phyloP scores from a whole-genome alignment of 805 yeast genomes.

The Ogataea sp. region DNA sequence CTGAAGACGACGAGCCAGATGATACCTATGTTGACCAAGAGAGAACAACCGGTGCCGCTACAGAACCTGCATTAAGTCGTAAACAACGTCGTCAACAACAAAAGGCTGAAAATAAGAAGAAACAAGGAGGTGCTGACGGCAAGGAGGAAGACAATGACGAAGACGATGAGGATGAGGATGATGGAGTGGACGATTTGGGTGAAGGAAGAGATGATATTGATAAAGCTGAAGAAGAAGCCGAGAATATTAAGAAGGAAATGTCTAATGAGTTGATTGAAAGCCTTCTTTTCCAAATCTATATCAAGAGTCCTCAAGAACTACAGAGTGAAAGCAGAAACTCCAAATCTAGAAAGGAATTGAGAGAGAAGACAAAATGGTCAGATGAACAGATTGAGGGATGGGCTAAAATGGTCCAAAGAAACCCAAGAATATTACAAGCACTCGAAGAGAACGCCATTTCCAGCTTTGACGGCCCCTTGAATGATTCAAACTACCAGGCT shows the following conservation, averaged over 20 bases:
- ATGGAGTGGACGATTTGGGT: conserved; percentile 5
- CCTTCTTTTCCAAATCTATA: conserved; percentile 47
- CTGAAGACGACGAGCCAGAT: conserved; percentile 77
- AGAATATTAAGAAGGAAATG: conserved; percentile 11
- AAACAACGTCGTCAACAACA: background rate
- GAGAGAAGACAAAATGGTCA: conserved; percentile 54
- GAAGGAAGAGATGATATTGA: conserved; percentile 24
- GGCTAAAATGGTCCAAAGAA: conserved; percentile 66
- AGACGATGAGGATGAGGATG: conserved; percentile 10
- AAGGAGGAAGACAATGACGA: conserved; percentile 14
- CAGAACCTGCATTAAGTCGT: background rate
- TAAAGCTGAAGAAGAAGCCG: conserved; percentile 6
- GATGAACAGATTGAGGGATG: conserved; percentile 94
- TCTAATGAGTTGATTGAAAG: conserved; percentile 41
- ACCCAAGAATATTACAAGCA: conserved; percentile 52
- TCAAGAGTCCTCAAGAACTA: conserved; percentile 41
- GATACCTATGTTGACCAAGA: conserved; percentile 64
- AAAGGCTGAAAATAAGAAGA: background rate
- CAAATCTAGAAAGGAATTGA: conserved; percentile 42
- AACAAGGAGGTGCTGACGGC: conserved; percentile 7
- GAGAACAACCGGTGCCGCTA: conserved; percentile 22
- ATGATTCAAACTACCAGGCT: conserved; percentile 7
- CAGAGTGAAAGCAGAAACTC: conserved; percentile 43
- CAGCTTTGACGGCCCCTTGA: conserved; percentile 26
- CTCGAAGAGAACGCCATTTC: conserved; percentile 52